Conservation (phyloP, 768 basidiomycete species). For the Hydnum rufescens region DNA sequence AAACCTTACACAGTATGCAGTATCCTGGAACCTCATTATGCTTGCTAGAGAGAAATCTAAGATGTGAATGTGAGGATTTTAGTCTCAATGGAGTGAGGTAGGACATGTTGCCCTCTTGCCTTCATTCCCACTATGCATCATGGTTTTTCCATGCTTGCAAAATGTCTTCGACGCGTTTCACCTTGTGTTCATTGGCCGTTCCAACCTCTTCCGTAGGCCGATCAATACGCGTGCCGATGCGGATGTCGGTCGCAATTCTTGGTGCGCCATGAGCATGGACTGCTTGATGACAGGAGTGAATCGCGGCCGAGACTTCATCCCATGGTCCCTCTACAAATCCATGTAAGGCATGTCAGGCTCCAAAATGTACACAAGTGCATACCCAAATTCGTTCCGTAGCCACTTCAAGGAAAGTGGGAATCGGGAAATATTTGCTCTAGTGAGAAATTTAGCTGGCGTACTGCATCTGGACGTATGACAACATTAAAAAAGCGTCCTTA, state of each 20-base stretch:
- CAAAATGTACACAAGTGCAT: conserved; percentile 8
- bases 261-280: conserved; percentile 59
- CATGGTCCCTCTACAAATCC: conserved; percentile 50
- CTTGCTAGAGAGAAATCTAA: no score
- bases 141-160: conserved; percentile 17
- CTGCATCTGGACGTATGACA: conserved; percentile 37
- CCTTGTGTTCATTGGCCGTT: conserved; percentile 59
- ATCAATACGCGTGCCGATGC: conserved; percentile 80
- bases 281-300: conserved; percentile 79
- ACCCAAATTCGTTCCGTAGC: conserved; percentile 85
- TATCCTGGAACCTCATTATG: no score
- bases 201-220: conserved; percentile 34
- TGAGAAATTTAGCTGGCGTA: conserved; percentile 18
- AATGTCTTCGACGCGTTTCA: conserved; percentile 64
- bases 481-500: neutral
- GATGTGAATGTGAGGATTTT: no score
- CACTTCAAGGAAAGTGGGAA: no score
- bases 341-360: neutral
- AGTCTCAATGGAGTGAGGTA: no score
- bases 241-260: conserved; percentile 77
- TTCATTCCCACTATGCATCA: neutral
- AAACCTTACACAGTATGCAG: no score
- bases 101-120: neutral
- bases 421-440: conserved; percentile 5
- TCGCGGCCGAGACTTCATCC: conserved; percentile 63